phyloP scores from a whole-genome alignment of 1,139 yeast genomes.

The Debaryomyces singareniensis region DNA sequence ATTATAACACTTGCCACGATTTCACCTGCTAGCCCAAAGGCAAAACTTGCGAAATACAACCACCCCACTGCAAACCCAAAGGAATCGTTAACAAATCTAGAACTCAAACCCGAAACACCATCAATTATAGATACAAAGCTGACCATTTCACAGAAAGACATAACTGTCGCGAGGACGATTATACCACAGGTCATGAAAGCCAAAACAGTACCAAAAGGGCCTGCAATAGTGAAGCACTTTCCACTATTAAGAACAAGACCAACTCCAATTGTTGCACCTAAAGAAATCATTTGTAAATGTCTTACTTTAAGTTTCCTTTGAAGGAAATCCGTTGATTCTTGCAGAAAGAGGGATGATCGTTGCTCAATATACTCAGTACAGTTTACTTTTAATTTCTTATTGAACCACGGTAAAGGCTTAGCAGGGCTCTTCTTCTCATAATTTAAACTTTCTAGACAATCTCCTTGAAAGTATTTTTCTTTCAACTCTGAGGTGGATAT shows the following conservation, averaged over 20 bases:
- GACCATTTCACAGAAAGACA: constrained; percentile 82
- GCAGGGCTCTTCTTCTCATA: no score
- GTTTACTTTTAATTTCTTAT: constrained; percentile 5
- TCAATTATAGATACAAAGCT: constrained; percentile 78
- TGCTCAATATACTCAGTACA: constrained; percentile 5
- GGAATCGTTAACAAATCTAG: constrained; percentile 79
- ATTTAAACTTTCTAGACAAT: constrained; percentile 1
- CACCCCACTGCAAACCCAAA: constrained; percentile 81
- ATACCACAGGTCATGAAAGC: constrained; percentile 67
- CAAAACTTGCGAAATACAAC: constrained; percentile 69
- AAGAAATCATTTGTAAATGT: constrained; percentile 74
- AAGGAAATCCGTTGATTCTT: constrained; percentile 9
- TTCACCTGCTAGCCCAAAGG: constrained; percentile 73
- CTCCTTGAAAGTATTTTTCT: constrained; percentile 19
- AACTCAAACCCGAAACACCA: constrained; percentile 69
- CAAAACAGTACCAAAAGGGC: constrained; percentile 73
- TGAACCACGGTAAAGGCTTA: constrained; percentile 8
- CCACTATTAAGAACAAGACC: constrained; percentile 76
- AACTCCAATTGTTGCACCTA: constrained; percentile 83
- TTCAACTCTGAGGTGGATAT: constrained; percentile 24
- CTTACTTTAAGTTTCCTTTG: constrained; percentile 59
- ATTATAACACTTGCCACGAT: constrained; percentile 74
- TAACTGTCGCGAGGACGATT: constrained; percentile 62
- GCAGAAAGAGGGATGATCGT: neutral
- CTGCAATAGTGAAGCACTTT: constrained; percentile 68